Percentiles rank a stretch among this genome's conserved stretches.
These are phyloP conservation scores for carrot (Daucus carota) DNA, from an alignment of 129 eudicot species.

Conservation along the genomic window DNA sequence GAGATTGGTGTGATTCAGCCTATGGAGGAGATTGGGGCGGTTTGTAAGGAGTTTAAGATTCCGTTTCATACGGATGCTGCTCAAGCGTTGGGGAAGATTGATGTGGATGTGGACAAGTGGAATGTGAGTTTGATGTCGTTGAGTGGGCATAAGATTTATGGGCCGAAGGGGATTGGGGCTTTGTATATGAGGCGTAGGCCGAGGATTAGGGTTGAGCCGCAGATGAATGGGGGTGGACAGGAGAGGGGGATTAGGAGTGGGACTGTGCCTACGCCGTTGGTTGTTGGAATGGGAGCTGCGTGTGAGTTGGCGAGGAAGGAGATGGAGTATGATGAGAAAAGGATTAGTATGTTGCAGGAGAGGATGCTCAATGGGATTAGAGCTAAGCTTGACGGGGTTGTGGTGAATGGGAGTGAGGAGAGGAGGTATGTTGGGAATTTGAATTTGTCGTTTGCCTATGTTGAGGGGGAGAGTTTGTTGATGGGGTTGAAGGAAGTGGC, in stretches of 20 bases:
- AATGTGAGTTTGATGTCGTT: conserved; percentile 89
- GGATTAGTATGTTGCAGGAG: conserved; percentile 55
- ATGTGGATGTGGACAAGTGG: conserved; percentile 81
- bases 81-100: conserved; percentile 83
- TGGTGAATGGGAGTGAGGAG: conserved; percentile 82
- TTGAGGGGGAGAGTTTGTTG: conserved; percentile 94
- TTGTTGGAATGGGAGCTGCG: conserved; percentile 95
- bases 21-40: conserved; percentile 75
- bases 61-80: conserved; percentile 95
- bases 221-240: conserved; percentile 99
- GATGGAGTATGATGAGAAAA: conserved; percentile 76
- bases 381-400: conserved; percentile 70
- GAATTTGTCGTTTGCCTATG: conserved; percentile 92
- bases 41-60: conserved; percentile 70
- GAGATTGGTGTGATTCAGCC: conserved; percentile 98
- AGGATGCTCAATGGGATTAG: conserved; percentile 61
- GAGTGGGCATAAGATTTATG: conserved; percentile 94
- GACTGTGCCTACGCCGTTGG: conserved; percentile 93
- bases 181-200: conserved; percentile 89
- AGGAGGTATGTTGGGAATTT: conserved; percentile 79
- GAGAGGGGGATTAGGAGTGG: conserved; percentile 97
- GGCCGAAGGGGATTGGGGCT: conserved; percentile 92
- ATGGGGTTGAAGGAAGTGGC: conserved; percentile 99
- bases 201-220: conserved; percentile 85
- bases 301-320: conserved; percentile 91